Evolutionary conservation across 768 basidiomycete genomes (phyloP), one percentile per base, ranked within the genome.

Genomic region (Amanita polypyramis): DNA sequence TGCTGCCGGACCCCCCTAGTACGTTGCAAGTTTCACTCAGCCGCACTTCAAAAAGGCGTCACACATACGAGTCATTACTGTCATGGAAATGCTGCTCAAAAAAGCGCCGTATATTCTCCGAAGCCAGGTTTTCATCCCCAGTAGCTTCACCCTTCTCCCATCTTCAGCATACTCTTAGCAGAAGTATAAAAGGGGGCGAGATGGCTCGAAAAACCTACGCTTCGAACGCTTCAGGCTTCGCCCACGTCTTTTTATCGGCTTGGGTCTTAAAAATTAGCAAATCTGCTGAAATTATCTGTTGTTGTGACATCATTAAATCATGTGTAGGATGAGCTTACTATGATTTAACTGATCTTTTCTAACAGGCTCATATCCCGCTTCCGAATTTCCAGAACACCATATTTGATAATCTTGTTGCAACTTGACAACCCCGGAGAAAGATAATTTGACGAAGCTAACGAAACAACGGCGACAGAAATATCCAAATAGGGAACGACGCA

Each of bases 61-160:
- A 20, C 6, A 70, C 86, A 55, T 51, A 89, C 87, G 86, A 91
- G 60, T 91, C 87, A 53, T 79, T 81, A 29, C 70, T 74, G 48
- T 84, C 79, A 52, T 89, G 82, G 56, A 92, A 92, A 57, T 79
- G 82, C 51, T 91, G 89, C 59, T 91, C 88, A 54, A 91, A 92
- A 60, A 85, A 92, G 45, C 76, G 68, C 29, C 87, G 75, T 33
- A 92, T 63, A 54, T 78, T 82, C 54, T 88, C 86, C 2, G 76
- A 70, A 0, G 85, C 86, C 7, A 74, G 54, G 38, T 77, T 77
- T 52, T 80, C 80, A 60, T 91, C 87, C 0, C 84, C 85, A 4
- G 75, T 73, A 10, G 73, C 68, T n/a, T 73, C 58, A 5, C 74
- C 77, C 47, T 75, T 75, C 58, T 87, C 79, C 74, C 77, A 90